Evolutionary conservation across 2,329 filamentous ascomycete species (phyloP), one percentile per base, ranked within the genome.

Genomic region (Cordyceps cicadae): DNA sequence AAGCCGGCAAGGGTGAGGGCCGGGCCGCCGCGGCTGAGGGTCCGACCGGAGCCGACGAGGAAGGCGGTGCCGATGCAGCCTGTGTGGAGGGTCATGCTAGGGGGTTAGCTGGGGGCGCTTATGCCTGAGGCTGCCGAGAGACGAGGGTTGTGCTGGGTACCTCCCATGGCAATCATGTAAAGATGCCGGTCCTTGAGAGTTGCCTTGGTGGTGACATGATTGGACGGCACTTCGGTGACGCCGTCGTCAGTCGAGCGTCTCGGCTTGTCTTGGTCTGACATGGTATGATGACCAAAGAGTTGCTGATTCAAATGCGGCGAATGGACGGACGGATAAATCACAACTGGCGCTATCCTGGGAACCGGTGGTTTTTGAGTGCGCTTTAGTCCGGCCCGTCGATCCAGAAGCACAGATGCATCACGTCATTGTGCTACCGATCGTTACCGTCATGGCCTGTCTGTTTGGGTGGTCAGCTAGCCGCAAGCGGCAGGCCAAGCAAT

Each of bases 141-240:
- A 24, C 4, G 9, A 4, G 43, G n/a, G 7, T 46, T 17, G 14
- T 11, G 29, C 24, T 34, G 37, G 24, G 32, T 60, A 60, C 59
- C 59, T 50, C 59, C 59, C 43, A 60, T 60, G 43, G 59, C 59
- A 55, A 60, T 60, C 52, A 60, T 60, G 51, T 50, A 60, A 26
- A 60, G 17, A 17, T 55, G 59, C 32, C 59, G 52, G 7, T 53
- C 17, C 32, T 60, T 60, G 41, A 60, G 51, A 19, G 24, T 54
- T 14, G 26, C 8, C 3, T 17, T 15, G 7, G 4, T 11, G 4
- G 49, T 9, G 17, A 7, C 46, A 9, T 50, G 39, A 14, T 34
- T 7, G 8, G 37, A 3, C 9, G 9, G 15, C n/a, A 7, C 21
- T 3, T 5, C 17, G 4, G 11, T 21, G 0, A 17, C 17, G 19